Base-by-base conservation (phyloP, 2,329 filamentous ascomycete species). In the Scytalidium lignicola region DNA sequence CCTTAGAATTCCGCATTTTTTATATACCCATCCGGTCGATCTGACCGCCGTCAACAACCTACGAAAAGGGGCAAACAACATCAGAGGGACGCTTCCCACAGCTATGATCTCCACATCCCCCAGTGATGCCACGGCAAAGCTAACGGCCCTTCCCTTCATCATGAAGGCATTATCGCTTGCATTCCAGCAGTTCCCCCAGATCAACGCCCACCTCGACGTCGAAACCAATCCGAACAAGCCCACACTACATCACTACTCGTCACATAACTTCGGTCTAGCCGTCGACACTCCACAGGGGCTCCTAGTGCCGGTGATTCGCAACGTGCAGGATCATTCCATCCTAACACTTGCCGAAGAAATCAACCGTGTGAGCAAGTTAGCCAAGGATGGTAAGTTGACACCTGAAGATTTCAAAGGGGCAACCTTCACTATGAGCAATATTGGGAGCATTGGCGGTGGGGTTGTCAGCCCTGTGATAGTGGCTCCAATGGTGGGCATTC, bases 341-440 rank as follows among this genome's bases (percentile, higher is more conserved):
- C 61, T 72, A 10, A 73, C 78, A 12, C 75, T 87, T 42, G 76
- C 82, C 1, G 64, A 71, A 8, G 79, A 83, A 57, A 70, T 86
- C 44, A 61, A 67, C 21, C 71, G 79, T 7, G 70, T 86, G 2
- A 74, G 76, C 48, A 66, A 67, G 3, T 73, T 82, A 2, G 83
- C 79, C 9, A 73, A 74, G 17, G 70, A 69, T 37, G 80, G 80
- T 20, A 85, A 82, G 59, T 67, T 87, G 18, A 70, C 73, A 2
- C 70, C 75, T 2, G 68, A 71, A 3, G 81, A 86, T 57, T 68
- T 86, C 18, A 75, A 69, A 17, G 81, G 80, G 13, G 82, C 80
- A 0, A 85, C 82, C 0, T 83, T 87, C 57, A 85, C 83, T 0
- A 72, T 86, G 19, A 85, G 80, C 51, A 87, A 87, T 55, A 84